phyloP scores from a whole-genome alignment of 441 rosid species.

The Sinapis alba region DNA sequence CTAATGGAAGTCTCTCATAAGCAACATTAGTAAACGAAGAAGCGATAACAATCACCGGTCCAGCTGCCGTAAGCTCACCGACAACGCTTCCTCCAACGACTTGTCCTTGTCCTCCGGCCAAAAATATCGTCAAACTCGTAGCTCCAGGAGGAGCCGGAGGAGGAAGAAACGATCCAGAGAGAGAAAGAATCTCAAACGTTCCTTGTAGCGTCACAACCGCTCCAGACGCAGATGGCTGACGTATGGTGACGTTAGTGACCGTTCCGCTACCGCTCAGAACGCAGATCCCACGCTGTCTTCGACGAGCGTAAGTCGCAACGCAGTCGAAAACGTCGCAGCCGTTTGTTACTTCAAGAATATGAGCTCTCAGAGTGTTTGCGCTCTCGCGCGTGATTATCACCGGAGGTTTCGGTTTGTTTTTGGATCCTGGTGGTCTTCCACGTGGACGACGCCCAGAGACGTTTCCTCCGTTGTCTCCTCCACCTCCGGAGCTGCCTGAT shows the following conservation, averaged over 20 bases:
- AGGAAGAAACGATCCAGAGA: conserved; percentile 78
- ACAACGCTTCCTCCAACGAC: conserved; percentile 53
- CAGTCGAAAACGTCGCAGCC: conserved; percentile 93
- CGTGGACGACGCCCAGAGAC: conserved; percentile 74
- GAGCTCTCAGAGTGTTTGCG: conserved; percentile 89
- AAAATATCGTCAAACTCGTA: conserved; percentile 45
- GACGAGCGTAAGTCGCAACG: conserved; percentile 68
- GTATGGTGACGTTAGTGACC: conserved; percentile 62
- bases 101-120: conserved; percentile 58
- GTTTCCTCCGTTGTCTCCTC: conserved; percentile 42
- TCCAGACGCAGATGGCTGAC: conserved; percentile 49
- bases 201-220: conserved; percentile 65
- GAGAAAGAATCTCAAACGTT: conserved; percentile 76
- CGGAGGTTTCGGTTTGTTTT: conserved; percentile 90
- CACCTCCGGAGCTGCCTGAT: conserved; percentile 40
- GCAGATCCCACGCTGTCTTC: conserved; percentile 75
- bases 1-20: conserved; percentile 77
- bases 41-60: conserved; percentile 69
- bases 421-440: conserved; percentile 93
- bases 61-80: conserved; percentile 42
- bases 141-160: conserved; percentile 85
- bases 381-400: conserved; percentile 92
- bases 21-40: conserved; percentile 82
- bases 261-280: conserved; percentile 72
- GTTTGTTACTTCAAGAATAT: conserved; percentile 87